Conservation (phyloP, 2,329 filamentous ascomycete species). For the Colletotrichum brevisporum region DNA sequence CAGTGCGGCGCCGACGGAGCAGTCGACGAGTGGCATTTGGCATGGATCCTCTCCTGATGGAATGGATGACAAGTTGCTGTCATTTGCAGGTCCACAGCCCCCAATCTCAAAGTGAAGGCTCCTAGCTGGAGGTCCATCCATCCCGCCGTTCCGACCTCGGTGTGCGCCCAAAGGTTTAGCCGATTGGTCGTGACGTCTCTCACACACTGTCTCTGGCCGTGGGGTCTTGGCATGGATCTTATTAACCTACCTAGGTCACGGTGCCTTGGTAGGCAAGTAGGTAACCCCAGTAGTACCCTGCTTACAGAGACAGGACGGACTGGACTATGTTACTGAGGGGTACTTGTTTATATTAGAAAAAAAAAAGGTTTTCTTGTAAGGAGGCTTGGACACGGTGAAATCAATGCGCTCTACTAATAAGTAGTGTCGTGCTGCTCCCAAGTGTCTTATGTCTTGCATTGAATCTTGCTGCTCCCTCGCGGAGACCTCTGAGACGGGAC, state of each 20-base stretch:
- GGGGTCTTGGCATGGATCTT: conserved; percentile 5
- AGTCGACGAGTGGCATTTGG: conserved; percentile 2
- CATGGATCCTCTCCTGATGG: conserved; percentile 32
- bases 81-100: conserved; percentile 12
- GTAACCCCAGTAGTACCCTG: neutral
- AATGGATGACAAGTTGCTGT: conserved; percentile 26
- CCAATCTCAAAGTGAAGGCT: neutral
- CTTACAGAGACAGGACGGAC: too few relatives aligned
- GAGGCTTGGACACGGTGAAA: conserved; percentile 9
- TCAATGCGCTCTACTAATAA: neutral
- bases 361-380: neutral
- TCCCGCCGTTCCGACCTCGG: conserved; percentile 10
- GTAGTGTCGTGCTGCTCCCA: neutral
- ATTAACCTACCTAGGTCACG: too few relatives aligned
- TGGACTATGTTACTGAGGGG: too few relatives aligned
- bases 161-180: conserved; percentile 19
- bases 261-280: too few relatives aligned
- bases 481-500: conserved; percentile 30
- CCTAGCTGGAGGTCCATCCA: too few relatives aligned
- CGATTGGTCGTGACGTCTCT: conserved; percentile 33
- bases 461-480: conserved; percentile 12
- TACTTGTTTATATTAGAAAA: neutral
- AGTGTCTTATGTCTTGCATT: conserved; percentile 21
- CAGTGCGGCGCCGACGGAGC: conserved; percentile 2
- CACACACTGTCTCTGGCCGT: conserved; percentile 5